A percentile compares a stretch with the other conserved stretches of the same genome.
Conservation (phyloP, 345 rosid species). For the Erysimum cheiranthoides region DNA sequence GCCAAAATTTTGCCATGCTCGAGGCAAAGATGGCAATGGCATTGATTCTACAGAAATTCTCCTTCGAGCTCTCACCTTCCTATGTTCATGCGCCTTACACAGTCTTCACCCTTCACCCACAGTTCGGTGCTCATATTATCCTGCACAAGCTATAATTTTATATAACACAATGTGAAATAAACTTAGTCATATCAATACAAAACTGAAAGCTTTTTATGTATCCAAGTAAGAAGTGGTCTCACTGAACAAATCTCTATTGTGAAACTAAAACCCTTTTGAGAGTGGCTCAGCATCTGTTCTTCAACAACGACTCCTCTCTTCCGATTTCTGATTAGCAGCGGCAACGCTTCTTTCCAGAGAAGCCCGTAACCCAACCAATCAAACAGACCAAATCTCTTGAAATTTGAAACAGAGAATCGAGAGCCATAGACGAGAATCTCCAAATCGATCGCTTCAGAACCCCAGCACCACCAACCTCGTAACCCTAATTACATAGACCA, state of each 20-base stretch:
- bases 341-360: not conserved
- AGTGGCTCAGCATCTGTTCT: not conserved
- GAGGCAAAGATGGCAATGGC: slow-evolving; percentile 59
- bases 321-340: not conserved
- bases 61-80: slow-evolving; percentile 31
- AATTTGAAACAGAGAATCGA: not conserved
- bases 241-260: not conserved
- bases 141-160: slow-evolving; percentile 28
- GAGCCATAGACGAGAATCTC: no score
- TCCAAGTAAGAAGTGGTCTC: not conserved
- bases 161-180: no score
- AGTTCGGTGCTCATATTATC: slow-evolving; percentile 55
- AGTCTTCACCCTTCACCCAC: slow-evolving; percentile 49
- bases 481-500: no score
- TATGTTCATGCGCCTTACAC: slow-evolving; percentile 53
- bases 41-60: slow-evolving; percentile 54
- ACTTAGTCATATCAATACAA: not conserved
- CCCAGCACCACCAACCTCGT: no score
- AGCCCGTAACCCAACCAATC: not conserved
- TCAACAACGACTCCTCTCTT: not conserved
- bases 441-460: no score
- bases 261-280: not conserved
- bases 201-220: not conserved
- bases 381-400: not conserved
- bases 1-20: slow-evolving; percentile 61